Percentiles rank a stretch among this genome's conserved stretches.
These are phyloP conservation scores for Cercis canadensis DNA, from an alignment of 306 rosid species.

Conservation along the genomic window DNA sequence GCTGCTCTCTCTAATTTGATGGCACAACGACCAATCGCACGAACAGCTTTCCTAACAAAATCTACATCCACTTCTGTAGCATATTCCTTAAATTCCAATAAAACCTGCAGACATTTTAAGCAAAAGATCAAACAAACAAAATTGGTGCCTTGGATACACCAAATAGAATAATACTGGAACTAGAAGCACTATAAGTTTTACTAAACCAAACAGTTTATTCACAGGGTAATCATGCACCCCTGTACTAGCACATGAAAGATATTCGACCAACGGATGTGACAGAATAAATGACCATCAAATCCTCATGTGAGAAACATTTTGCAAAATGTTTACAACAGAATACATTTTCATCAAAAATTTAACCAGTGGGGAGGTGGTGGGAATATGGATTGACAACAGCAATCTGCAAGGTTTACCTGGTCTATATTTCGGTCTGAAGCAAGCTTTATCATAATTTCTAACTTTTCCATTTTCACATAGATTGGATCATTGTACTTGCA, in stretches of 20 bases:
- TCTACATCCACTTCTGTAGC: constrained; percentile 99
- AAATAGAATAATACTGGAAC: background rate
- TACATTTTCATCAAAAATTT: background rate
- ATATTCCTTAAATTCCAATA: constrained; percentile 96
- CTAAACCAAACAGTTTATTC: constrained; percentile 12
- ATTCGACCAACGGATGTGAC: no score
- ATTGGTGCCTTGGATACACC: constrained; percentile 14
- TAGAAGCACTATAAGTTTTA: background rate
- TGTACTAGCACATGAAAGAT: no score
- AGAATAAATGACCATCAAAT: no score
- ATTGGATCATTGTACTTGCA: constrained; percentile 99
- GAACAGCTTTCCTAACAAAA: constrained; percentile 97
- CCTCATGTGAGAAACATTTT: no score
- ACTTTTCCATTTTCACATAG: constrained; percentile 97
- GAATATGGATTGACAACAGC: constrained; percentile 25
- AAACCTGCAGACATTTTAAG: constrained; percentile 62
- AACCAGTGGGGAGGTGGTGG: background rate
- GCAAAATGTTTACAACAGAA: constrained; percentile 10
- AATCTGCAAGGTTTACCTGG: constrained; percentile 61
- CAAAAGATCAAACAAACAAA: constrained; percentile 33
- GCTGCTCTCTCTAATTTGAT: constrained; percentile 99
- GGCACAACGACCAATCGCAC: constrained; percentile 99
- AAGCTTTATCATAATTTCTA: constrained; percentile 98
- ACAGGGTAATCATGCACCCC: background rate
- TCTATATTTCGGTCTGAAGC: constrained; percentile 97